phyloP scores from a whole-genome alignment of 2,329 filamentous ascomycete species.

The Aspergillus clavatus region DNA sequence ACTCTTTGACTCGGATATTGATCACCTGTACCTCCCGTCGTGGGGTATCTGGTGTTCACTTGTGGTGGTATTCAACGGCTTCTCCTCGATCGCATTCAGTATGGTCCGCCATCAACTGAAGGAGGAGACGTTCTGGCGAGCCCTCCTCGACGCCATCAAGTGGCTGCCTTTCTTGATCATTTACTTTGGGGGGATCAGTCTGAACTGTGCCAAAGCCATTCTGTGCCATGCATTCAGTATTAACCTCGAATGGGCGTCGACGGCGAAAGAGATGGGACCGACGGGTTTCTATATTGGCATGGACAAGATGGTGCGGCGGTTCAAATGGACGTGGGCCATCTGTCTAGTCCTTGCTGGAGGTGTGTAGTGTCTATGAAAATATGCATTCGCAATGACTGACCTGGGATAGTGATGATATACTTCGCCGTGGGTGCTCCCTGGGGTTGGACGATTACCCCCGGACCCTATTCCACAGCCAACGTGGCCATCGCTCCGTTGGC shows the following conservation, averaged over 20 bases:
- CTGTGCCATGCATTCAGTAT: constrained; percentile 79
- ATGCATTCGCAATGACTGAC: background rate
- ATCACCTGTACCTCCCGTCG: constrained; percentile 63
- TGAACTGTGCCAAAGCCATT: constrained; percentile 64
- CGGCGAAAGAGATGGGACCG: constrained; percentile 75
- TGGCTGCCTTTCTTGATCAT: constrained; percentile 63
- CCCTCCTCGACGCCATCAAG: constrained; percentile 55
- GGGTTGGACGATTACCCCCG: constrained; percentile 39
- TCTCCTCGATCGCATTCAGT: constrained; percentile 59
- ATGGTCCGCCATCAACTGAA: constrained; percentile 59
- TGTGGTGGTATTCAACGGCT: constrained; percentile 59
- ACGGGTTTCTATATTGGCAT: constrained; percentile 75
- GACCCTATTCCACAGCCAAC: constrained; percentile 20
- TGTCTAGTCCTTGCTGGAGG: constrained; percentile 9
- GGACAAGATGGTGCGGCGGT: constrained; percentile 70
- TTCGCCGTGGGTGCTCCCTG: constrained; percentile 25
- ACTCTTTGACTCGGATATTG: constrained; percentile 63
- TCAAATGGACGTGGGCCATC: constrained; percentile 62
- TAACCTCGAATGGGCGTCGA: constrained; percentile 82
- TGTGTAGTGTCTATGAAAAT: constrained; percentile 16
- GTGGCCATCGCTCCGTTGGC: constrained; percentile 73
- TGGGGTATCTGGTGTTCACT: constrained; percentile 62
- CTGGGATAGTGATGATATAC: constrained; percentile 24
- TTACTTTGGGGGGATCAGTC: constrained; percentile 78
- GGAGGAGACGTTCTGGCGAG: constrained; percentile 48